Base-by-base conservation (phyloP, 148 eudicot species). In the Talinum fruticosum region DNA sequence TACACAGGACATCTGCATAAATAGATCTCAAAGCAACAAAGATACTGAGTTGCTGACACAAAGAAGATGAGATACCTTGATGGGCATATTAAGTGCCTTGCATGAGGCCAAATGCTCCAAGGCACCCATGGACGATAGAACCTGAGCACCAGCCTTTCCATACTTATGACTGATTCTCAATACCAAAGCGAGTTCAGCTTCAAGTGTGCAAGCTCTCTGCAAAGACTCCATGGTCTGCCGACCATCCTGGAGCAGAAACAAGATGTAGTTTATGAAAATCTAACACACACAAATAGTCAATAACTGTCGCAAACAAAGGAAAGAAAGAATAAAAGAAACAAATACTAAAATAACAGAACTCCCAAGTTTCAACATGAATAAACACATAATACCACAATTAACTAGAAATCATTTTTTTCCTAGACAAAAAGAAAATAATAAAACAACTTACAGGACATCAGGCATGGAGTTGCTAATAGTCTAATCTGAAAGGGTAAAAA, bases 101-200 rank as follows among this genome's bases (percentile, higher is more conserved):
- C 97, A 96, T 10, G 92, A 89, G 54, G 92, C 76, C 78, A 96
- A 81, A 84, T 93, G 92, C 80, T 96, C 97, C 78, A 91, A 82
- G 69, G 90, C 86, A 53, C 97, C 92, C 97, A 93, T 93, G 19
- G 99, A 90, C 57, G 88, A 93, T 35, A 96, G 79, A 79, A 91
- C 90, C 82, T 93, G 94, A 21, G 97, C 88, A 69, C 99, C 97
- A 44, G 97, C 82, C 85, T 88, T 90, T 66, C 97, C 99, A 80
- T 96, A 96, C 73, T 79, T 86, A 86, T 91, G 91, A 79, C 97
- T 91, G 65, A 96, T 88, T 79, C 99, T 91, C 76, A 93, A 85
- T 49, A 96, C 77, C 76, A 96, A 79, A 82, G 99, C 87, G 78
- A 96, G 92, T 84, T 91, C 93, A 51, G 99, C 99, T 86, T 96